Evolutionary conservation across 345 rosid species (phyloP), one percentile per base, ranked within the genome.

Genomic region (Dimocarpus longan): DNA sequence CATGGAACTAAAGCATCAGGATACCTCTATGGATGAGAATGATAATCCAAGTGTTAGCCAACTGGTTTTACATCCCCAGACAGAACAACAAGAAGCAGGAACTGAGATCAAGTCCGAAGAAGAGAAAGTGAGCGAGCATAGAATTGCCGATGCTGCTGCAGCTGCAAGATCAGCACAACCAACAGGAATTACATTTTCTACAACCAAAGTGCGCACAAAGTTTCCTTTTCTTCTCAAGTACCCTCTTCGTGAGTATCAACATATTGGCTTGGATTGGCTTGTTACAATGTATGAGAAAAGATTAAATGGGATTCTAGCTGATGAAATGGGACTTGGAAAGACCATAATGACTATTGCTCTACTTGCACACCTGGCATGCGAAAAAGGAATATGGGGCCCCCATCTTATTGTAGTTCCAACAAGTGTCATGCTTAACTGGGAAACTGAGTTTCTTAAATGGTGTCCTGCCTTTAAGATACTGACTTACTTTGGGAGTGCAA

Each of bases 241-340:
- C 79, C 87, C 99, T 42, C 90, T 97, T 78, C 99, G 99, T 18
- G 99, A 97, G 81, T 97, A 97, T 89, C 99, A 97, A 72, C 99
- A 97, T 83, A 97, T 97, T 86, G 99, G 99, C 67, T 86, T 97
- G 85, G 98, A 97, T 84, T 97, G 99, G 99, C 99, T 97, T 86
- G 99, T 97, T 26, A 93, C 98, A 8, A 94, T 97, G 98, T 94
- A 97, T 86, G 99, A 97, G 90, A 91, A 97, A 88, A 88, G 93
- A 87, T 83, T 97, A 82, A 97, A 97, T 78, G 99, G 99, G 84
- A 97, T 97, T 85, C 83, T 97, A 71, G 99, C 99, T 81, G 99
- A 97, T 90, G 99, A 97, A 89, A 97, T 97, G 99, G 99, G 99
- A 78, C 97, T 97, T 71, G 99, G 99, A 77, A 97, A 97, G 90